phyloP scores from a whole-genome alignment of 345 rosid genomes.

The Dipteronia sinensis region DNA sequence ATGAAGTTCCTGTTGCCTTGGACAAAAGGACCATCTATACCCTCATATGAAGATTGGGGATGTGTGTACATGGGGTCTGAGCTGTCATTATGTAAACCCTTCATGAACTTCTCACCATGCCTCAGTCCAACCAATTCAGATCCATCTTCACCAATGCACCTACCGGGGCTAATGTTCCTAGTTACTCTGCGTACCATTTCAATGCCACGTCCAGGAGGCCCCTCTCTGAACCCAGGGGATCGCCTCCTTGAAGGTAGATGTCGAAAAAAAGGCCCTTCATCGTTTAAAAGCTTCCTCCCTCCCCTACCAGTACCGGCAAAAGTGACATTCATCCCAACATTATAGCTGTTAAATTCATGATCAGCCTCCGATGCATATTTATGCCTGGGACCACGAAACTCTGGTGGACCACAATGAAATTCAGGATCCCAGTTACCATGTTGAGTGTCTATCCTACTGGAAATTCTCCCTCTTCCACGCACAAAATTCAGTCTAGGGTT shows the following conservation, averaged over 20 bases:
- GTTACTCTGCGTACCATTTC: conserved; percentile 55
- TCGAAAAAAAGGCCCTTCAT: conserved; percentile 42
- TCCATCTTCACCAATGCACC: conserved; percentile 53
- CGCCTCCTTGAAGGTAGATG: conserved; percentile 52
- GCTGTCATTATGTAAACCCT: conserved; percentile 51
- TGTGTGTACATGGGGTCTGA: conserved; percentile 50
- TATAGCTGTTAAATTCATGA: conserved; percentile 49
- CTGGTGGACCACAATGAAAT: conserved; percentile 35
- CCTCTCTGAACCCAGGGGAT: conserved; percentile 52
- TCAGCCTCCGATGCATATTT: conserved; percentile 48
- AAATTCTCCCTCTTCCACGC: conserved; percentile 67
- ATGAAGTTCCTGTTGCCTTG: conserved; percentile 58
- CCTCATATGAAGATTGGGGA: conserved; percentile 51
- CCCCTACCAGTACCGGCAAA: conserved; percentile 56
- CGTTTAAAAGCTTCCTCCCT: conserved; percentile 57
- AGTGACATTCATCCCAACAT: conserved; percentile 46
- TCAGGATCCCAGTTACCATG: conserved; percentile 52
- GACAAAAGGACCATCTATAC: conserved; percentile 54
- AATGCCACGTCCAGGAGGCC: conserved; percentile 40
- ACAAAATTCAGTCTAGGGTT: conserved; percentile 53
- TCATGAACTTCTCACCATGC: conserved; percentile 46
- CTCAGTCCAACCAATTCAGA: conserved; percentile 61
- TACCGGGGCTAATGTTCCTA: conserved; percentile 45
- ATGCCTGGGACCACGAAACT: conserved; percentile 38
- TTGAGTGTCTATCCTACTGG: conserved; percentile 44